Evolutionary conservation across 345 rosid genomes (phyloP).

Genomic region (Excoecaria cochinchinensis): DNA sequence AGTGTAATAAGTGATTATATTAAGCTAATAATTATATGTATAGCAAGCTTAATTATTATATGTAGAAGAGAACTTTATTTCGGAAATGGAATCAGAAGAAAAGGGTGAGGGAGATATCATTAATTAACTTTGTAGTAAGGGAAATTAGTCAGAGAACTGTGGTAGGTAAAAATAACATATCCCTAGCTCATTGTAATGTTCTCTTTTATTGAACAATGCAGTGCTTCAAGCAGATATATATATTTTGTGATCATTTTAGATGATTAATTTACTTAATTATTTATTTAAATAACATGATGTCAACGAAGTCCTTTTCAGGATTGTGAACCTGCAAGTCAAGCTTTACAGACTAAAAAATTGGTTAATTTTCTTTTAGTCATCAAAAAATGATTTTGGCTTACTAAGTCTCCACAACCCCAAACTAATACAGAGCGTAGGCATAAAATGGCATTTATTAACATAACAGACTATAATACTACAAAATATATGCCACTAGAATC

Average conservation of each 20-base stretch:
- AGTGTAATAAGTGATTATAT: not conserved
- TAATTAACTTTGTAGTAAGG: not conserved
- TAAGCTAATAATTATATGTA: not conserved
- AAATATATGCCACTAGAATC: not conserved
- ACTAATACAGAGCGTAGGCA: too few relatives aligned
- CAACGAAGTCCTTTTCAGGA: too few relatives aligned
- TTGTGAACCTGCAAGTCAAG: too few relatives aligned
- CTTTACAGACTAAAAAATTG: too few relatives aligned
- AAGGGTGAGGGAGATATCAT: not conserved
- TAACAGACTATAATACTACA: too few relatives aligned
- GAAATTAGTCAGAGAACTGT: constrained; percentile 3
- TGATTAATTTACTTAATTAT: too few relatives aligned
- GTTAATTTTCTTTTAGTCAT: too few relatives aligned
- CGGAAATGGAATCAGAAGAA: not conserved
- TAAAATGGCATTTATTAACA: too few relatives aligned
- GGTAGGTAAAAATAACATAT: constrained; percentile 1
- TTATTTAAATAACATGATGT: too few relatives aligned
- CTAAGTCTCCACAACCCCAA: too few relatives aligned
- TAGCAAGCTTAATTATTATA: not conserved
- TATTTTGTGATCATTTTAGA: not conserved
- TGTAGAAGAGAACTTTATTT: constrained; percentile 8
- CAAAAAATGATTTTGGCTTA: too few relatives aligned
- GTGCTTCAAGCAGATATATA: not conserved
- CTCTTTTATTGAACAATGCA: constrained; percentile 12
- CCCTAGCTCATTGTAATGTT: constrained; percentile 14